phyloP scores from a whole-genome alignment of 2,329 filamentous ascomycete genomes.

The Trichoderma oligosporum region DNA sequence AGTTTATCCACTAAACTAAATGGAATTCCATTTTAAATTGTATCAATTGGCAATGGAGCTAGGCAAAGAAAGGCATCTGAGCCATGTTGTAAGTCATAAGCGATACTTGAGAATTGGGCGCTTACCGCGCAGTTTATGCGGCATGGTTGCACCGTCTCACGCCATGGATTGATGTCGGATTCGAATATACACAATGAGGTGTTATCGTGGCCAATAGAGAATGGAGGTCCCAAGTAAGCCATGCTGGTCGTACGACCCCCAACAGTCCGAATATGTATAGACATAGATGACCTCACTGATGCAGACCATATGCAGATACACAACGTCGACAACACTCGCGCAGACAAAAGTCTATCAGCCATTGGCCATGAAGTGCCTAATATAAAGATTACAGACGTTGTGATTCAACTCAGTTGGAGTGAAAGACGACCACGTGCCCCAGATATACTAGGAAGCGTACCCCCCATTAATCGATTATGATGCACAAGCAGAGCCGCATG shows the following conservation, averaged over 20 bases:
- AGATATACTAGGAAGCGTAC: not conserved
- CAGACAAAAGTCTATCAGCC: not conserved
- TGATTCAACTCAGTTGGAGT: not conserved
- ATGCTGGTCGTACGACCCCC: not conserved
- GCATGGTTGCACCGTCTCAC: conserved; percentile 10
- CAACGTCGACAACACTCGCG: conserved; percentile 2
- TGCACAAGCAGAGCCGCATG: conserved; percentile 25
- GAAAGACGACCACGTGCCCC: conserved; percentile 10
- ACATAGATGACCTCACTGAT: conserved; percentile 10
- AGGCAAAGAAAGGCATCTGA: conserved; percentile 2
- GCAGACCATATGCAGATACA: conserved; percentile 4
- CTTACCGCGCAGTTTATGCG: conserved; percentile 8
- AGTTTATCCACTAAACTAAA: not conserved
- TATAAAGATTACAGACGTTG: not conserved
- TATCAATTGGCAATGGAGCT: not conserved
- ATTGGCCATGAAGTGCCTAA: conserved; percentile 3
- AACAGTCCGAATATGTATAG: not conserved
- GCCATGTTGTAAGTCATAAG: not conserved
- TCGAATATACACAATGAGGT: not conserved
- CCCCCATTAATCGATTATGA: conserved; percentile 13
- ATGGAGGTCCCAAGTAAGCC: not conserved
- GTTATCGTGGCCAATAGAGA: not conserved
- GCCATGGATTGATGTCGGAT: not conserved
- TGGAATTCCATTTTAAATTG: not conserved
- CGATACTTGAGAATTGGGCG: not conserved